Percentiles rank a stretch among this genome's conserved stretches.
Evolutionary conservation across 306 rosid genomes (phyloP).

Genomic region (Calophaca sinica): DNA sequence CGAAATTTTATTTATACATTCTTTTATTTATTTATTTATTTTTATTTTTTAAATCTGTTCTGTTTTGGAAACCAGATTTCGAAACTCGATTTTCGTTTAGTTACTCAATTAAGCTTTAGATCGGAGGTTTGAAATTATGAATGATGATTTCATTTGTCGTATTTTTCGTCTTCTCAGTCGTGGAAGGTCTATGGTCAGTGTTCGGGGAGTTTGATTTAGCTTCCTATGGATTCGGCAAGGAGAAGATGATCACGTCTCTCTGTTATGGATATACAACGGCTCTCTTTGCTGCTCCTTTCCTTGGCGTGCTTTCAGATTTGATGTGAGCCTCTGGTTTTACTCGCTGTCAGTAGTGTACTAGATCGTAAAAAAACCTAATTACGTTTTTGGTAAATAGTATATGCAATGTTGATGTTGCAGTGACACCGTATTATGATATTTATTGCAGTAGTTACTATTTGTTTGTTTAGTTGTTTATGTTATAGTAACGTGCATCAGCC

Average conservation of each 20-base stretch:
- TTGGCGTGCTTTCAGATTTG: constrained; percentile 83
- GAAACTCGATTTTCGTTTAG: constrained; percentile 10
- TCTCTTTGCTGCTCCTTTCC: constrained; percentile 67
- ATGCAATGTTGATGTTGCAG: constrained; percentile 34
- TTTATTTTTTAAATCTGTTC: neutral
- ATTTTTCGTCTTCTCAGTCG: constrained; percentile 53
- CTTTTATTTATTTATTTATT: too few relatives aligned
- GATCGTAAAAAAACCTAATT: constrained; percentile 11
- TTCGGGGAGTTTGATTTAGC: constrained; percentile 82
- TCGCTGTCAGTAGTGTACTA: constrained; percentile 28
- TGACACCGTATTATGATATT: neutral
- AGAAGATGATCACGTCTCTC: constrained; percentile 64
- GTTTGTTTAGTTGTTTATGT: too few relatives aligned
- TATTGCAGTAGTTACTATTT: constrained; percentile 17
- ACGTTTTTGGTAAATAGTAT: constrained; percentile 28
- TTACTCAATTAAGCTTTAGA: constrained; percentile 33
- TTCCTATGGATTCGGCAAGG: constrained; percentile 66
- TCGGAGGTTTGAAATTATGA: constrained; percentile 47
- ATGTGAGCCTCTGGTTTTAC: constrained; percentile 60
- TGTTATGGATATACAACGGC: constrained; percentile 77
- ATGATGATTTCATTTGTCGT: constrained; percentile 21
- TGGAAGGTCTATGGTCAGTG: constrained; percentile 84
- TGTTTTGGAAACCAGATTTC: constrained; percentile 30
- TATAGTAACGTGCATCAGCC: neutral
- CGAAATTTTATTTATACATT: constrained; percentile 1